Base-by-base conservation (phyloP, 2,329 filamentous ascomycete species). In the Cryphonectria japonica region DNA sequence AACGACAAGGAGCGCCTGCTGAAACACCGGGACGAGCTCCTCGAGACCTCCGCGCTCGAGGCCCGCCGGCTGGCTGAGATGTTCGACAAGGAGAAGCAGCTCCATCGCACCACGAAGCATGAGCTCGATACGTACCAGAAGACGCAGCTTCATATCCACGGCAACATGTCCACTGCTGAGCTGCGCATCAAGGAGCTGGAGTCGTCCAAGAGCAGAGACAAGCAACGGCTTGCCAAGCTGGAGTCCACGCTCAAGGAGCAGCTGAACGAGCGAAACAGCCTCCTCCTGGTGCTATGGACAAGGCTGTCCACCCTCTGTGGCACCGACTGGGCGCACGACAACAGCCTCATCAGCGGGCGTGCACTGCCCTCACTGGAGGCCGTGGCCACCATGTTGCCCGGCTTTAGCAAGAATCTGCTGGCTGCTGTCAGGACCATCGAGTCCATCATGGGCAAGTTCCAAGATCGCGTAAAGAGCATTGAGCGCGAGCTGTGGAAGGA, bases 1-100 rank as follows among this genome's bases (percentile, higher is more conserved):
- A 89, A 91, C n/a, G 95, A 98, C 79, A 98, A 97, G 80, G 95
- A 98, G 74, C 91, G 92, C 68, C 87, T 97, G 75, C 91, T 99
- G 77, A 94, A 95, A 77, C 93, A 95, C 79, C 93, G 95, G 19
- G 96, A 98, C 78, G 87, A 90, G 2, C 86, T 98, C 6, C 88
- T 99, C 13, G 96, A 99, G 80, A 93, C 91, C 37, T 93, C 96
- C 77, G 93, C 92, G 2, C 87, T 98, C 32, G 96, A 99, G 79
- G 92, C 90, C 68, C 90, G 93, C 72, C 94, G 94, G 76, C 85
- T 98, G 14, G 90, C 91, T 1, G 95, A 98, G 75, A 86, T 97
- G 68, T 89, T 98, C 19, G 95, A 98, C 66, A 97, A 97, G 77
- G 96, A 99, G 82, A 90, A 94, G 19, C 88, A 93, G 74, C 89